Evolutionary conservation across 768 basidiomycete species (phyloP).

Genomic region (Auriscalpium microsporum): DNA sequence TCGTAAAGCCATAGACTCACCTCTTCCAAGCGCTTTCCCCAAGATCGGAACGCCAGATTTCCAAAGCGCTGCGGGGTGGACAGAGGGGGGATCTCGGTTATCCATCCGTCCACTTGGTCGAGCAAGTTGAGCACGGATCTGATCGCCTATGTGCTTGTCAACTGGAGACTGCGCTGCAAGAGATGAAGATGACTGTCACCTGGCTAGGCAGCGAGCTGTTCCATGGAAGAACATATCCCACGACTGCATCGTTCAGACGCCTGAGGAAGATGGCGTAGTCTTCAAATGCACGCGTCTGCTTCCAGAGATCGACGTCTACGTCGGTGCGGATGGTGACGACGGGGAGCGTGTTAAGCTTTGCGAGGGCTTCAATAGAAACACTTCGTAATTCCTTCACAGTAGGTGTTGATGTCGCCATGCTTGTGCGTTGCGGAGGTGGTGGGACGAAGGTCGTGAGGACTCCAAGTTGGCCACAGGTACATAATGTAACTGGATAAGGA

Average conservation of each 20-base stretch:
- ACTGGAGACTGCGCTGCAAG: constrained; percentile 1
- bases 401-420: not conserved
- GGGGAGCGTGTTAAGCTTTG: constrained; percentile 22
- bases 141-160: not conserved
- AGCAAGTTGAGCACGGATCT: constrained; percentile 42
- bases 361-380: not conserved
- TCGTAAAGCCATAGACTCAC: constrained; percentile 30
- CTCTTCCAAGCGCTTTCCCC: constrained; percentile 73
- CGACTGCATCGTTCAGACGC: constrained; percentile 69
- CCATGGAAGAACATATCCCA: constrained; percentile 50
- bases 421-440: too few species aligned
- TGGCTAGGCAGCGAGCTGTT: constrained; percentile 15
- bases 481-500: too few species aligned
- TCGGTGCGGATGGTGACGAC: constrained; percentile 61
- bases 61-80: constrained; percentile 80
- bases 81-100: constrained; percentile 74
- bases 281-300: constrained; percentile 55
- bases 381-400: not conserved
- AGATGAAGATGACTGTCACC: constrained; percentile 15
- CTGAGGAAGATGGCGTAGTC: constrained; percentile 72
- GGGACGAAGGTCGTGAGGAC: too few species aligned
- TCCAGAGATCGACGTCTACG: constrained; percentile 68
- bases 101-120: constrained; percentile 61
- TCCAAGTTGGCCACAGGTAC: too few species aligned
- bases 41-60: constrained; percentile 83